Evolutionary conservation across 352 stramenopile genomes (phyloP).

Genomic region (Globisporangium lucens): DNA sequence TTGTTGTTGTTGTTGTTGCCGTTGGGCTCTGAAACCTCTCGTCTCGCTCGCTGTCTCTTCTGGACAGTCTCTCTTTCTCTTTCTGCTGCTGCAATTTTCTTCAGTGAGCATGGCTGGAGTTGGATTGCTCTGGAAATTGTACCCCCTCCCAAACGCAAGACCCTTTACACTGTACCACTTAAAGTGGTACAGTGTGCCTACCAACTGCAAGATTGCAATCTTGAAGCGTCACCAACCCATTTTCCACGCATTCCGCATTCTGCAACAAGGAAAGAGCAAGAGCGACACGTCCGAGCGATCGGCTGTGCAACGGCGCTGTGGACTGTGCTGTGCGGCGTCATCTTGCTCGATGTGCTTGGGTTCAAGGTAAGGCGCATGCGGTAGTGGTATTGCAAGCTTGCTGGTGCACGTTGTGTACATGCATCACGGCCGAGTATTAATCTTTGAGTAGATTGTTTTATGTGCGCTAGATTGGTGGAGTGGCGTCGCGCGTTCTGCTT

Average conservation of each 20-base stretch:
- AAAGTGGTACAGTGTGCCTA: background rate
- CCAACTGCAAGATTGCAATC: background rate
- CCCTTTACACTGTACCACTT: background rate
- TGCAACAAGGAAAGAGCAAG: background rate
- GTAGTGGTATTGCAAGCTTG: no score
- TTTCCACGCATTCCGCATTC: background rate
- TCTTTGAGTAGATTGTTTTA: background rate
- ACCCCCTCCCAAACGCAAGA: background rate
- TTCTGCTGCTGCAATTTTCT: slow-evolving; percentile 1
- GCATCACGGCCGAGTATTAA: background rate
- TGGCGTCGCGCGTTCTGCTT: slow-evolving; percentile 7
- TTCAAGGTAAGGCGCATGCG: slow-evolving; percentile 9
- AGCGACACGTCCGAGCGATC: background rate
- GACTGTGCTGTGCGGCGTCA: background rate
- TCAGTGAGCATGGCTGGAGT: background rate
- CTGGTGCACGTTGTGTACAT: background rate
- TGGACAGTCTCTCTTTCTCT: background rate
- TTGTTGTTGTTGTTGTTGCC: background rate
- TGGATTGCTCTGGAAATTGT: background rate
- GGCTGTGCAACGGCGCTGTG: slow-evolving; percentile 2
- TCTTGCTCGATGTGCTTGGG: slow-evolving; percentile 9
- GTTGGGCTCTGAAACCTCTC: slow-evolving; percentile 1
- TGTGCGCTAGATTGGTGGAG: slow-evolving; percentile 12
- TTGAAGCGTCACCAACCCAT: slow-evolving; percentile 16
- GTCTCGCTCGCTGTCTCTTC: background rate